phyloP scores from a whole-genome alignment of 805 yeast species.

The Schizosaccharomyces cryophilus region DNA sequence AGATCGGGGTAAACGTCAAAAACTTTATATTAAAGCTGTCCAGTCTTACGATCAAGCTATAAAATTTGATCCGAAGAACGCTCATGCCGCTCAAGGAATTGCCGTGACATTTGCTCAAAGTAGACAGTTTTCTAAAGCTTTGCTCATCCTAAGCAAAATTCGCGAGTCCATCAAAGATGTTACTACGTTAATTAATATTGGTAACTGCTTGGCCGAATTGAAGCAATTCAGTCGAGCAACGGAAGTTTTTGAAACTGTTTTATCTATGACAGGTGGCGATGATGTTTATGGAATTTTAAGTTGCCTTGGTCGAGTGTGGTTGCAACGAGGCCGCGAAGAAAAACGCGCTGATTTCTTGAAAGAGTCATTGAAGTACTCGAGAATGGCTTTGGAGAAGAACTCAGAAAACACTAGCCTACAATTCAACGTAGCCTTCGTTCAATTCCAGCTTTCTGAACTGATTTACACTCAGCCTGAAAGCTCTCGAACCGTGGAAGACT shows the following conservation, averaged over 20 bases:
- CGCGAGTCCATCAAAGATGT: conserved; percentile 74
- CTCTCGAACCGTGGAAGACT: conserved; percentile 33
- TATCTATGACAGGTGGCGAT: conserved; percentile 32
- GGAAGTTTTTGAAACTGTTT: conserved; percentile 61
- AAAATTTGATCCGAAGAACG: conserved; percentile 58
- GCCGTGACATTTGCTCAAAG: conserved; percentile 82
- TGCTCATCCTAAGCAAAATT: conserved; percentile 67
- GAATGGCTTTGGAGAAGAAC: conserved; percentile 26
- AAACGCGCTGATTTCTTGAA: conserved; percentile 34
- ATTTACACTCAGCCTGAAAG: conserved; percentile 35
- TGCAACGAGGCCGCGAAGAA: conserved; percentile 45
- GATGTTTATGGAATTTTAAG: conserved; percentile 44
- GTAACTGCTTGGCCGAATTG: conserved; percentile 64
- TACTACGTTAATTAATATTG: conserved; percentile 61
- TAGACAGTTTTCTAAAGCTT: conserved; percentile 38
- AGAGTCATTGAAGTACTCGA: conserved; percentile 36
- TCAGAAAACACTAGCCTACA: conserved; percentile 24
- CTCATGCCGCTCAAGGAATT: conserved; percentile 92
- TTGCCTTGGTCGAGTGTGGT: conserved; percentile 73
- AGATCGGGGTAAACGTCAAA: conserved; percentile 35
- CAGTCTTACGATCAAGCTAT: conserved; percentile 77
- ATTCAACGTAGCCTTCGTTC: conserved; percentile 64
- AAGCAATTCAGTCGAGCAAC: conserved; percentile 66
- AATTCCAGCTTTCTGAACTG: conserved; percentile 69
- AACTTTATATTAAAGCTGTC: conserved; percentile 68